Base-by-base conservation (phyloP, 73 alveolate species). In the Breviolum minutum region DNA sequence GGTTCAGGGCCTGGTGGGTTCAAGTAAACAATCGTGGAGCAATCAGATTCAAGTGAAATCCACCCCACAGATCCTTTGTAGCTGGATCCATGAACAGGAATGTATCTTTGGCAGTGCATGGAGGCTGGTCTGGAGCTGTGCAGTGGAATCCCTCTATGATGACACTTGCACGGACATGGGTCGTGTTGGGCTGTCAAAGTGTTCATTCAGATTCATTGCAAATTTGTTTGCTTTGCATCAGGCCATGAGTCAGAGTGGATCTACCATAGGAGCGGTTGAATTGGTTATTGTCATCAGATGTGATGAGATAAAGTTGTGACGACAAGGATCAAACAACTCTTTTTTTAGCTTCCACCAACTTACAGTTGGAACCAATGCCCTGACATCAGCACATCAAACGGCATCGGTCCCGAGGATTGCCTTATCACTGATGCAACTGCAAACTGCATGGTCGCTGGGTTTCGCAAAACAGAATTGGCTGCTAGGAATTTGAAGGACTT, bases 101-200 rank as follows among this genome's bases (percentile, higher is more conserved):
- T 48, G 85, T 6, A 87, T 94, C 32, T 94, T 94, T 40, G 99
- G 99, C 54, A 77, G 99, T 22, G 99, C 99, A 9, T 94, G 99
- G 99, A 88, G 99, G 60, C 83, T 94, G 86, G 94, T 94, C 29
- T 94, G 99, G 99, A 94, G 99, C 94, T 81, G 99, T 22, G 94
- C 94, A 26, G 94, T 80, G 79, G 99, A 94, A 87, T 94, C 99
- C n/a, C 92, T 94, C 66, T 94, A 94, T 24, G 99, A 94, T 73
- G 98, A 80, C 61, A 22, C 89, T 76, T 27, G 96, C 54, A 40
- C 29, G 79, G 63, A 11, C 63, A 83, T 17, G 26, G 88, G n/a
- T 79, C 24, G 64, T 8, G 88, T 79, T 30, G 24, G 88, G 12
- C n/a, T 29, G 63, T 19, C 77, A 14, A 14, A 68, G 77, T 68